These are phyloP conservation scores for Saprolegnia diclina DNA, from an alignment of 352 stramenopile species.

Conservation along the genomic window DNA sequence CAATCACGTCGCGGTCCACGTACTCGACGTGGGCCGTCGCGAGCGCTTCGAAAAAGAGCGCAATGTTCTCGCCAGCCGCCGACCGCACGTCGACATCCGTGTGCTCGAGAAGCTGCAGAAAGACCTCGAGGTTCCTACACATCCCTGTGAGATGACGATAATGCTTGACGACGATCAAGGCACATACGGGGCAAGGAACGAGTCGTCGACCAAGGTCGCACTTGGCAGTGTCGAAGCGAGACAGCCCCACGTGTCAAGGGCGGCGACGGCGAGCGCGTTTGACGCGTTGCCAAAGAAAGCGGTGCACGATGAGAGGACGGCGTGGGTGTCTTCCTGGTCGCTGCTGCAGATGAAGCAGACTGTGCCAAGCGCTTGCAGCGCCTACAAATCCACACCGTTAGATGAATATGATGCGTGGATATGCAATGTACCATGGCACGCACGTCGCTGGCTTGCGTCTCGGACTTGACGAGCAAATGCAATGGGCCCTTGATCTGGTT, in stretches of 20 bases:
- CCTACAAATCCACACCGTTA: constrained; percentile 35
- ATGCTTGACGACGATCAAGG: background rate
- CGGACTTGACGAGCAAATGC: constrained; percentile 60
- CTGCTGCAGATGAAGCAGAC: constrained; percentile 72
- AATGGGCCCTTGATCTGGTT: constrained; percentile 65
- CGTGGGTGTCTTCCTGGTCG: constrained; percentile 67
- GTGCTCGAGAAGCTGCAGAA: constrained; percentile 67
- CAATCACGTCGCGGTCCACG: constrained; percentile 31
- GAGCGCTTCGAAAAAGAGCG: constrained; percentile 66
- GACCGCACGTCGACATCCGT: constrained; percentile 75
- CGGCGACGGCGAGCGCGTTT: constrained; percentile 53
- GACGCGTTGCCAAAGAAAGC: constrained; percentile 63
- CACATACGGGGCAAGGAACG: constrained; percentile 54
- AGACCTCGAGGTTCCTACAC: constrained; percentile 55
- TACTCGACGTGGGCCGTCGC: constrained; percentile 44
- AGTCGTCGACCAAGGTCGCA: constrained; percentile 43
- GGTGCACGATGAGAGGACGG: constrained; percentile 56
- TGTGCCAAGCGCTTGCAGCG: constrained; percentile 60
- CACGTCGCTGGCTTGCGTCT: constrained; percentile 44
- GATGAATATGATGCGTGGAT: too few species aligned
- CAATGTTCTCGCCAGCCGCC: constrained; percentile 78
- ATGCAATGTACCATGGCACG: constrained; percentile 58
- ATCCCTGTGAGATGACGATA: background rate
- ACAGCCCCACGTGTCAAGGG: constrained; percentile 68
- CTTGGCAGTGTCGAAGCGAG: constrained; percentile 58